Evolutionary conservation across 768 basidiomycete species (phyloP).

Genomic region (Rhizopogon vesiculosus): DNA sequence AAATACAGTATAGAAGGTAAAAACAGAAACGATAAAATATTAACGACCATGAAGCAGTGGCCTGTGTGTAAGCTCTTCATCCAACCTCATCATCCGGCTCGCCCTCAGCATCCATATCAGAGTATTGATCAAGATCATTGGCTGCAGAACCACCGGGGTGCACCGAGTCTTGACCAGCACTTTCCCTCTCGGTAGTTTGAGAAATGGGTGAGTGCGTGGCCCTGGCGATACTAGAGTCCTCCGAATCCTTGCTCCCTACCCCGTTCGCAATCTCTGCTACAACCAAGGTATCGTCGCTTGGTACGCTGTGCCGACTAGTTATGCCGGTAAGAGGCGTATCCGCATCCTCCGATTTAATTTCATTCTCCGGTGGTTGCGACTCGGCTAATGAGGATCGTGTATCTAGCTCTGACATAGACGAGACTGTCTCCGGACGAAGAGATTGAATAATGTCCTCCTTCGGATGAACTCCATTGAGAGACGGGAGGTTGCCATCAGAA

Average conservation of each 20-base stretch:
- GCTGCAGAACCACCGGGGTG: slow-evolving; percentile 4
- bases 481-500: slow-evolving; percentile 8
- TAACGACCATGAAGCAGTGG: slow-evolving; percentile 18
- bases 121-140: slow-evolving; percentile 22
- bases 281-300: slow-evolving; percentile 54
- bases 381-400: background rate
- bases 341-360: slow-evolving; percentile 49
- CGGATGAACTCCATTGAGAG: slow-evolving; percentile 11
- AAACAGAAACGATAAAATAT: slow-evolving; percentile 11
- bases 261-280: slow-evolving; percentile 27
- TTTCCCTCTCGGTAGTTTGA: slow-evolving; percentile 12
- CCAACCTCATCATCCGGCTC: slow-evolving; percentile 43
- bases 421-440: background rate
- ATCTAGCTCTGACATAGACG: background rate
- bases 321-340: slow-evolving; percentile 46
- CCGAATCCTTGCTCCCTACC: slow-evolving; percentile 21
- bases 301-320: slow-evolving; percentile 50
- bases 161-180: background rate
- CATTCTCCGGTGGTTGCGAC: slow-evolving; percentile 13
- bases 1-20: slow-evolving; percentile 5
- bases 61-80: slow-evolving; percentile 29
- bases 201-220: slow-evolving; percentile 9
- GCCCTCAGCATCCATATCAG: slow-evolving; percentile 37
- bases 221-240: slow-evolving; percentile 7
- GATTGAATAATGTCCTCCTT: background rate